Conservation (phyloP, 495 filamentous ascomycete genomes). For the Podospora conica region DNA sequence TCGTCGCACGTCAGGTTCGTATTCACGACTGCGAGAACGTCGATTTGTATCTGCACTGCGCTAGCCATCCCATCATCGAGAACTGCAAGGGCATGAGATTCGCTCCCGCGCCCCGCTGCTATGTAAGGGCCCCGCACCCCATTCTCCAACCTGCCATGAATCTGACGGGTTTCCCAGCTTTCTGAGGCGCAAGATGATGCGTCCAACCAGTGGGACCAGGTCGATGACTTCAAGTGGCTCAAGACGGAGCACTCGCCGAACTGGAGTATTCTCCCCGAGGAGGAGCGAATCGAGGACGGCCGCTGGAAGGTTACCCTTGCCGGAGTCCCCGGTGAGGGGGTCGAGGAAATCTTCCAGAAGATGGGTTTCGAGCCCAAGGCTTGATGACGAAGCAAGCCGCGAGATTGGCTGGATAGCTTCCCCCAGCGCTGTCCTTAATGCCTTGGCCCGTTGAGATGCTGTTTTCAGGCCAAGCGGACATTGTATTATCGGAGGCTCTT, state of each 20-base stretch:
- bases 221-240: slow-evolving; percentile 98
- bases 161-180: slow-evolving; percentile 20
- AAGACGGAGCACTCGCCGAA: slow-evolving; percentile 81
- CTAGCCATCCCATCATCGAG: slow-evolving; percentile 88
- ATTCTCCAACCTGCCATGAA: background rate
- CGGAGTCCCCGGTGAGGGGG: slow-evolving; percentile 53
- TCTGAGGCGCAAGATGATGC: slow-evolving; percentile 27
- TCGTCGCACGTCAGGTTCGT: slow-evolving; percentile 74
- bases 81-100: slow-evolving; percentile 75
- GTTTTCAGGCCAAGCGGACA: background rate
- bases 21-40: slow-evolving; percentile 81
- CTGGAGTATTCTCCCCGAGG: slow-evolving; percentile 64
- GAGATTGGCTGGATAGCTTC: background rate
- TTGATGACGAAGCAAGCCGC: background rate
- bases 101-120: slow-evolving; percentile 60
- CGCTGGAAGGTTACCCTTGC: slow-evolving; percentile 68
- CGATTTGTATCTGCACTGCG: slow-evolving; percentile 74
- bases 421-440: background rate
- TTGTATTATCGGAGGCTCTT: background rate
- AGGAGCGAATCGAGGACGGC: slow-evolving; percentile 53
- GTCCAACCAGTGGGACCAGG: slow-evolving; percentile 73
- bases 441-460: background rate
- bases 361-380: slow-evolving; percentile 37
- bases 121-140: slow-evolving; percentile 47
- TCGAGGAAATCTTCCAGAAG: slow-evolving; percentile 62